Percentiles rank a stretch among this genome's conserved stretches.
These are phyloP conservation scores for Reutealis trisperma DNA, from an alignment of 345 rosid species.

Conservation along the genomic window DNA sequence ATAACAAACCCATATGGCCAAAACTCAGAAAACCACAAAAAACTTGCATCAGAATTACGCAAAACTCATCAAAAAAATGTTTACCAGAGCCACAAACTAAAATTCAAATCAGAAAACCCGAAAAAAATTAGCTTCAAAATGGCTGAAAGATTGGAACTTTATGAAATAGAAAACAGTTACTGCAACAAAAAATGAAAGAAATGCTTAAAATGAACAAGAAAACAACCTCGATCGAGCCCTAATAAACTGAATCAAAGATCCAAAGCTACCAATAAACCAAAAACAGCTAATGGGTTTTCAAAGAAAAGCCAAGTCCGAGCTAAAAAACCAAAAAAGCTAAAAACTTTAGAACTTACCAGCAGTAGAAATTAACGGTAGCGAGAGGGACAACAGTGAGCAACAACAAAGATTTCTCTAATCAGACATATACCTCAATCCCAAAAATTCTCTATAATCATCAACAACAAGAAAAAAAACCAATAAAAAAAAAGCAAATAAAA, in stretches of 20 bases:
- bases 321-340: constrained; percentile 17
- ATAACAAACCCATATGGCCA: constrained; percentile 26
- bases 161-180: constrained; percentile 8
- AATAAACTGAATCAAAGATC: constrained; percentile 36
- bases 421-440: constrained; percentile 7
- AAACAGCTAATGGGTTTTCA: constrained; percentile 21
- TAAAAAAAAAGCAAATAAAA: neutral
- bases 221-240: constrained; percentile 47
- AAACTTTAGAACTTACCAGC: constrained; percentile 25
- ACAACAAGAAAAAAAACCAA: neutral
- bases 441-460: neutral
- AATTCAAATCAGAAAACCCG: constrained; percentile 26
- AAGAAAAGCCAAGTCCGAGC: constrained; percentile 21
- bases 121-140: constrained; percentile 1
- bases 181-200: constrained; percentile 9
- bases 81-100: constrained; percentile 9
- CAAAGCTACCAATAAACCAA: constrained; percentile 2
- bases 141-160: constrained; percentile 16
- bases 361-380: constrained; percentile 17
- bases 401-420: constrained; percentile 10
- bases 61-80: neutral
- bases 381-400: constrained; percentile 6
- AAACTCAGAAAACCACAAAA: constrained; percentile 14
- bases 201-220: constrained; percentile 16
- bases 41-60: constrained; percentile 4